Evolutionary conservation across 139 green algal species (phyloP).

Genomic region (Micromonas pusilla): DNA sequence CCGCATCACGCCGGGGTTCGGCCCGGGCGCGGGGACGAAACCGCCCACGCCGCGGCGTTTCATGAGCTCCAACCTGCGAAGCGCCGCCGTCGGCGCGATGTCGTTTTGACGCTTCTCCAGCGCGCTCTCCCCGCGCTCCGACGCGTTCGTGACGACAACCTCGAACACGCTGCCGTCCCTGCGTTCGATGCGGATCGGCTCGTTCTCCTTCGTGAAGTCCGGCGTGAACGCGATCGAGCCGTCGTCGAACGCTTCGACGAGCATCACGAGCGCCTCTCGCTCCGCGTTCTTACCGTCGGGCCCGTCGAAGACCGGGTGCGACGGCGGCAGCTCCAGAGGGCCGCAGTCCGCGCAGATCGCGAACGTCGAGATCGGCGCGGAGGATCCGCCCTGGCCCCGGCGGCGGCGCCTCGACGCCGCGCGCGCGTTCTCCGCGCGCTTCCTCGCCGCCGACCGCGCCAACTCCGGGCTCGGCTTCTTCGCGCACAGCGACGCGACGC

Average conservation of each 20-base stretch:
- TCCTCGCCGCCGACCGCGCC: too few species aligned
- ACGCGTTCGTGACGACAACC: background rate
- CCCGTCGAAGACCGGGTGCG: background rate
- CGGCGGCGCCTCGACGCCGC: too few species aligned
- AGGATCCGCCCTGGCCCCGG: too few species aligned
- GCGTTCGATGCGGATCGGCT: background rate
- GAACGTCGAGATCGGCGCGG: background rate
- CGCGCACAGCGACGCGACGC: too few species aligned
- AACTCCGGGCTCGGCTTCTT: too few species aligned
- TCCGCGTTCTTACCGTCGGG: background rate
- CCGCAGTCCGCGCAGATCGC: background rate
- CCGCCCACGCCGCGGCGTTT: too few species aligned
- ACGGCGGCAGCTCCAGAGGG: background rate
- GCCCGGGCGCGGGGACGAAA: background rate
- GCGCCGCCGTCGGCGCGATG: background rate
- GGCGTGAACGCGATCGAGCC: background rate
- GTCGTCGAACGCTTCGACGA: background rate
- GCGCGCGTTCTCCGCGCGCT: too few species aligned
- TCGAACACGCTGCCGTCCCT: background rate
- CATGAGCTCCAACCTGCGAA: background rate
- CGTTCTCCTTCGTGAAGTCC: background rate
- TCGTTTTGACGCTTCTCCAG: background rate
- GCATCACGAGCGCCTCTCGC: background rate
- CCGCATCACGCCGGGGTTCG: background rate
- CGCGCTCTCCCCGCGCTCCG: background rate